Percentiles rank a stretch among this genome's conserved stretches.
Evolutionary conservation across 768 basidiomycete genomes (phyloP).

Genomic region (Kwoniella dendrophila): DNA sequence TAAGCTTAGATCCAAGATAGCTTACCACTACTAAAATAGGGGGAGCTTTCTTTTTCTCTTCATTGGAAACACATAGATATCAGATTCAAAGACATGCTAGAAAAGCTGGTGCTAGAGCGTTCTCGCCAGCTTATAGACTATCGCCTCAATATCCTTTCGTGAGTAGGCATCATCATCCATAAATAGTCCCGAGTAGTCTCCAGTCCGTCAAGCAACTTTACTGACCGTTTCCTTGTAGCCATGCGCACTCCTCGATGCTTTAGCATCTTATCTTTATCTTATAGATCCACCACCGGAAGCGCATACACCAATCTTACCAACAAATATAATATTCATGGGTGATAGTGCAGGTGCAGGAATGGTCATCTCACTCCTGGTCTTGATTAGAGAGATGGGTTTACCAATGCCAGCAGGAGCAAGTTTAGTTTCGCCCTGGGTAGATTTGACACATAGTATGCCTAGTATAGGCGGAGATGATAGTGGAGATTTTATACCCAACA

Average conservation of each 20-base stretch:
- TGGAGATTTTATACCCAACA: slow-evolving; percentile 47
- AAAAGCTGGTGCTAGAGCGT: slow-evolving; percentile 56
- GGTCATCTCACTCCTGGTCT: slow-evolving; percentile 46
- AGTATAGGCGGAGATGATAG: slow-evolving; percentile 44
- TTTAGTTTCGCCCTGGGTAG: slow-evolving; percentile 53
- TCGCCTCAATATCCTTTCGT: slow-evolving; percentile 55
- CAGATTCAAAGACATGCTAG: slow-evolving; percentile 56
- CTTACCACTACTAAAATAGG: slow-evolving; percentile 24
- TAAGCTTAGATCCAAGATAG: neutral
- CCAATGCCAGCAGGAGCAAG: slow-evolving; percentile 54
- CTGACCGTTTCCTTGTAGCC: slow-evolving; percentile 28
- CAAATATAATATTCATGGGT: slow-evolving; percentile 52
- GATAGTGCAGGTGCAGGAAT: slow-evolving; percentile 54
- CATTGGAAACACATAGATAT: slow-evolving; percentile 57
- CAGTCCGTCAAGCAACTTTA: neutral
- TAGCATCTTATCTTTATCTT: slow-evolving; percentile 53
- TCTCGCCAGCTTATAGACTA: slow-evolving; percentile 51
- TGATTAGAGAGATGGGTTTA: slow-evolving; percentile 52
- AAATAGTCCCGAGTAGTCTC: neutral
- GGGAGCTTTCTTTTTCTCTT: slow-evolving; percentile 57
- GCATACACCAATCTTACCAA: slow-evolving; percentile 46
- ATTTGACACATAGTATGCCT: slow-evolving; percentile 54
- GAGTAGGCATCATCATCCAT: slow-evolving; percentile 16
- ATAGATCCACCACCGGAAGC: slow-evolving; percentile 47
- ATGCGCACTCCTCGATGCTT: slow-evolving; percentile 49